A percentile compares a stretch with the other conserved stretches of the same genome.
Conservation (phyloP, 1,284 basidiomycete genomes). For the Pholiota adiposa region DNA sequence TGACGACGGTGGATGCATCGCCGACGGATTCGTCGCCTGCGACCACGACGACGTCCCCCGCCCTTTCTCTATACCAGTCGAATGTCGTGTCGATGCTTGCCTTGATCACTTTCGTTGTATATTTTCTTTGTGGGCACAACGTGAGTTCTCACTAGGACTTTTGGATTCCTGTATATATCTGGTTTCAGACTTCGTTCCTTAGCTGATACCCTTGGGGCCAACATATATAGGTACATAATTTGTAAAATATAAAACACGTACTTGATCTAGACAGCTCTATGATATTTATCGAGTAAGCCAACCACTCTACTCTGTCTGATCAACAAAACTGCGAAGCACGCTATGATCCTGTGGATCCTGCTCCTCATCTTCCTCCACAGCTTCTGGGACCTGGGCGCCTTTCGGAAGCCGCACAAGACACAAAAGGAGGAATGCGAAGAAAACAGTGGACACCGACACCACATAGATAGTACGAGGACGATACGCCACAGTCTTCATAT, state of each 20-base stretch:
- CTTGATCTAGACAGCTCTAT: no score
- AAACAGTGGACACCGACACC: constrained; percentile 40
- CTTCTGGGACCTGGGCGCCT: constrained; percentile 1
- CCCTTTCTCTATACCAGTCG: neutral
- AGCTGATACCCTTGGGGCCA: neutral
- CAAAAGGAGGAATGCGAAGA: constrained; percentile 46
- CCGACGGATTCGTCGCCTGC: neutral
- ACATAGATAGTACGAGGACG: constrained; percentile 64
- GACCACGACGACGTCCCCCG: neutral
- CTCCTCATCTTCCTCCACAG: neutral
- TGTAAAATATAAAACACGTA: no score
- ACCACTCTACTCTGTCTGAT: neutral
- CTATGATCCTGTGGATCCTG: neutral
- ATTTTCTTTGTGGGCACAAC: neutral
- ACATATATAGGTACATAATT: no score
- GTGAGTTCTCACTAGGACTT: neutral
- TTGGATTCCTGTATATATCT: neutral
- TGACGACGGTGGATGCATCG: neutral
- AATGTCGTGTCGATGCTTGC: neutral
- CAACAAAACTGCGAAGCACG: neutral
- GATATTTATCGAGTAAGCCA: no score
- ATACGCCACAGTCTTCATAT: constrained; percentile 60
- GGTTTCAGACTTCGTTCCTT: no score
- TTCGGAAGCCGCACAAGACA: constrained; percentile 51
- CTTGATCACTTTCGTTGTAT: neutral